phyloP scores from a whole-genome alignment of 2,329 filamentous ascomycete species.

The Zopfia rhizophila region DNA sequence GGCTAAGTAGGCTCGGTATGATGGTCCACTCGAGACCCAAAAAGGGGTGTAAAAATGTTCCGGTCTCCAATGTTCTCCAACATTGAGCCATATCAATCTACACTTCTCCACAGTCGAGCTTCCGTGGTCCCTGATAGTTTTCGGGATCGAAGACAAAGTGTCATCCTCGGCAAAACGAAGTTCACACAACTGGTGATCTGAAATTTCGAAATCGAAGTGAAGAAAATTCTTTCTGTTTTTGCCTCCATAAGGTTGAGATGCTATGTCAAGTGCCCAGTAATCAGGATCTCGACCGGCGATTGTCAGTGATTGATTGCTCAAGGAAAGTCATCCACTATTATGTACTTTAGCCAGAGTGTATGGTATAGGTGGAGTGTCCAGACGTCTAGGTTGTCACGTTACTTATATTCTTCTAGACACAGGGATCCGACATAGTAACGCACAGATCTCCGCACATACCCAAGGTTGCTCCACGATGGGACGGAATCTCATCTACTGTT shows the following conservation, averaged over 20 bases:
- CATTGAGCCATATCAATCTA: no score
- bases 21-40: no score
- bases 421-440: slow-evolving; percentile 30
- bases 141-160: not conserved
- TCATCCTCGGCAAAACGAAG: not conserved
- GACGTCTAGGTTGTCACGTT: slow-evolving; percentile 25
- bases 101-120: no score
- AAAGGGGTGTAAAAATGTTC: no score
- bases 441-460: slow-evolving; percentile 45
- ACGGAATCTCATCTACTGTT: slow-evolving; percentile 46
- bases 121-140: not conserved
- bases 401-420: slow-evolving; percentile 36
- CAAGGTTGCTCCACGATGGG: slow-evolving; percentile 45
- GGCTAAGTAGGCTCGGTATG: slow-evolving; percentile 28
- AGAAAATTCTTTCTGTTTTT: not conserved
- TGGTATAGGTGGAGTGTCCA: slow-evolving; percentile 20
- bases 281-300: slow-evolving; percentile 17
- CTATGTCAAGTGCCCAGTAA: no score
- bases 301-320: slow-evolving; percentile 26
- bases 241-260: no score
- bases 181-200: not conserved
- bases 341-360: slow-evolving; percentile 31
- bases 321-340: slow-evolving; percentile 24
- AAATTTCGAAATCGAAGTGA: not conserved
- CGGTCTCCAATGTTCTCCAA: no score